Base-by-base conservation (phyloP, 2,329 filamentous ascomycete genomes). In the Alternaria incomplexa region DNA sequence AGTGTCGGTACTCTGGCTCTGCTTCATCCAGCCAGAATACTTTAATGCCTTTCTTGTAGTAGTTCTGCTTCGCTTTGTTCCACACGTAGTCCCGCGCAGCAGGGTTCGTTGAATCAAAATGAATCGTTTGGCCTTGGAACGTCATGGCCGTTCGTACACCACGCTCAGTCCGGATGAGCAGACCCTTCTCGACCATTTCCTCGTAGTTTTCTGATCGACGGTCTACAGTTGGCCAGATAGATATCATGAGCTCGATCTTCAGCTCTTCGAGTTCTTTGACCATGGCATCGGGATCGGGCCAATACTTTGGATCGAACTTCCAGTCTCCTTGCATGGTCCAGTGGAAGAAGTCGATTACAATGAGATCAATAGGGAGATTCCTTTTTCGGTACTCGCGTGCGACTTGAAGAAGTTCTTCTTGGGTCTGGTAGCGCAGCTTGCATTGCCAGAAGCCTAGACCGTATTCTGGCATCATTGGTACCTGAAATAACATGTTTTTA, bases 1-100 rank as follows among this genome's bases (percentile, higher is more conserved):
- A 91, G 11, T 83, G 82, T 0, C 79, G 82, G 68, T 90, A 91
- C 72, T 91, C 89, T 0, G 89, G 89, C 69, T 91, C 89, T 0
- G 89, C 89, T 73, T 91, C 89, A 67, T 91, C 89, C 0, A 91
- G 83, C 89, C 89, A 91, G 76, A 91, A 91, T 0, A 86, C 77
- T 62, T 85, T 84, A 75, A 91, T 87, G 2, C 89, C 89, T 57
- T 86, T 86, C 52, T 83, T 77, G 68, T 86, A 87, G 78, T 91
- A 91, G 73, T 90, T 88, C 56, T 84, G 68, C 72, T 87, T 88
- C 1, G 81, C 85, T 57, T 85, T 86, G 2, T 79, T 73, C 89
- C 89, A 91, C 3, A 91, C 81, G 47, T 85, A 91, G 2, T 82
- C 70, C 3, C 88, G 82, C 0, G 89, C 84, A 13, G 79, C 84